A percentile compares a stretch with the other conserved stretches of the same genome.
Conservation (phyloP, 2,329 filamentous ascomycete genomes). For the Xylariaceae sp. region DNA sequence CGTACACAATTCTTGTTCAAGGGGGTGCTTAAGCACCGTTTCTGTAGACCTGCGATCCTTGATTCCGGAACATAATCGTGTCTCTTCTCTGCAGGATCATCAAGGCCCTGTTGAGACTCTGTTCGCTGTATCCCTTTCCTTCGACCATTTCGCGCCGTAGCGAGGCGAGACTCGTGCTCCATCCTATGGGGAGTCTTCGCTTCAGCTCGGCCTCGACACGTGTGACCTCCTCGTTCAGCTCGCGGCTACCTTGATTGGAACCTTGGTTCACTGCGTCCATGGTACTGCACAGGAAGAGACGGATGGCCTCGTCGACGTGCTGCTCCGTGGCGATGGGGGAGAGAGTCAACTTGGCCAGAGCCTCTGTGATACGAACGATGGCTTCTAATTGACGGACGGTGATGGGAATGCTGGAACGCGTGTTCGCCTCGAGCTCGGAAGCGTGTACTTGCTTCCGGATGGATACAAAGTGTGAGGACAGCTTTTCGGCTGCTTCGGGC, state of each 20-base stretch:
- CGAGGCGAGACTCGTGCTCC: constrained; percentile 85
- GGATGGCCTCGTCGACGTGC: constrained; percentile 95
- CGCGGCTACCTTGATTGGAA: constrained; percentile 73
- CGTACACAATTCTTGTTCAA: not conserved
- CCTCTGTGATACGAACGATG: constrained; percentile 94
- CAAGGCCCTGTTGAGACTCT: constrained; percentile 75
- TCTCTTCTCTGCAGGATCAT: constrained; percentile 83
- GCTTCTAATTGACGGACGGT: constrained; percentile 96
- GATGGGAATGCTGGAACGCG: constrained; percentile 90
- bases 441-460: constrained; percentile 92
- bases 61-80: constrained; percentile 75
- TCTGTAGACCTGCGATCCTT: constrained; percentile 66
- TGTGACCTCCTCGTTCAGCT: constrained; percentile 83
- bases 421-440: constrained; percentile 82
- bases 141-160: constrained; percentile 88
- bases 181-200: constrained; percentile 84
- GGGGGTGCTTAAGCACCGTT: constrained; percentile 53
- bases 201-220: constrained; percentile 87
- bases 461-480: constrained; percentile 94
- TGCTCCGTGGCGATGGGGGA: constrained; percentile 80
- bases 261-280: constrained; percentile 97
- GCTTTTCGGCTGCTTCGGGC: constrained; percentile 85
- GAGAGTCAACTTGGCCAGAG: constrained; percentile 84
- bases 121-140: constrained; percentile 82
- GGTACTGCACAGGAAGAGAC: constrained; percentile 89